Evolutionary conservation across 805 yeast genomes (phyloP).

Genomic region (Barnettozyma botsteinii): DNA sequence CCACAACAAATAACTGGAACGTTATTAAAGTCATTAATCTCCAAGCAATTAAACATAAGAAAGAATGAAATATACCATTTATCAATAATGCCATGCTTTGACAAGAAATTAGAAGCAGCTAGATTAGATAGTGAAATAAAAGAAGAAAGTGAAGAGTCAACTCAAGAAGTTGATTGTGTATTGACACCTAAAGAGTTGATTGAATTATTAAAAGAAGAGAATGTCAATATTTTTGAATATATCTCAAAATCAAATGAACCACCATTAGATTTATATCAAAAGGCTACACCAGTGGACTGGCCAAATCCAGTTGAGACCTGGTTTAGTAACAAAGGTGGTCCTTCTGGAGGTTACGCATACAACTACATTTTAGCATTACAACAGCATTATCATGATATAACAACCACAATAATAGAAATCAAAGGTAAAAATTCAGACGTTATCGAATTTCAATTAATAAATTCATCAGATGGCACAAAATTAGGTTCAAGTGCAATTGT

Average conservation of each 20-base stretch:
- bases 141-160: constrained; percentile 24
- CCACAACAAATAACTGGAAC: constrained; percentile 93
- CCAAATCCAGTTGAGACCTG: constrained; percentile 55
- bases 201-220: constrained; percentile 57
- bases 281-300: constrained; percentile 56
- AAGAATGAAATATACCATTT: constrained; percentile 60
- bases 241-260: constrained; percentile 13
- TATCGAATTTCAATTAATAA: constrained; percentile 56
- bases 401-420: constrained; percentile 32
- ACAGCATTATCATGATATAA: constrained; percentile 18
- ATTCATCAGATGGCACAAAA: constrained; percentile 28
- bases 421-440: constrained; percentile 70
- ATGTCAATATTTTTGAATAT: constrained; percentile 31
- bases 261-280: constrained; percentile 23
- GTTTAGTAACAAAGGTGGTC: constrained; percentile 71
- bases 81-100: constrained; percentile 95
- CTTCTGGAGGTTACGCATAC: constrained; percentile 86
- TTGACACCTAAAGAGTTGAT: constrained; percentile 85
- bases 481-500: constrained; percentile 60
- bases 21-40: constrained; percentile 50
- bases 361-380: constrained; percentile 49
- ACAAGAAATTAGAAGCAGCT: constrained; percentile 91
- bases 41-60: constrained; percentile 28
- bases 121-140: constrained; percentile 48
- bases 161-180: constrained; percentile 83